Percentiles rank a stretch among this genome's conserved stretches.
Conservation (phyloP, 176 grass and related monocot species). For the Puccinellia tenuiflora region DNA sequence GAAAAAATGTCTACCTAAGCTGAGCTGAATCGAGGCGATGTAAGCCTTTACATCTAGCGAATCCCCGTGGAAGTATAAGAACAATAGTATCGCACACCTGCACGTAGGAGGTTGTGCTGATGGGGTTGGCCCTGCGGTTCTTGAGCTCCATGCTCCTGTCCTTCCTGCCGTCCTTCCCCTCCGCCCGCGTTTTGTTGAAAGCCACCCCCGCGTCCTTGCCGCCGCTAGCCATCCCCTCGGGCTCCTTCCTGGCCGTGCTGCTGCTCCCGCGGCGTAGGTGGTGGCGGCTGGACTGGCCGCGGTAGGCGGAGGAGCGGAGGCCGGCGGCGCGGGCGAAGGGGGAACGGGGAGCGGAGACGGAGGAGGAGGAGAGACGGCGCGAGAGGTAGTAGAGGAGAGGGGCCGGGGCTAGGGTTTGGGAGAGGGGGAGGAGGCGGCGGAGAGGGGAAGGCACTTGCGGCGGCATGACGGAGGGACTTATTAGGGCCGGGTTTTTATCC, state of each 20-base stretch:
- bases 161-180: slow-evolving; percentile 66
- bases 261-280: slow-evolving; percentile 42
- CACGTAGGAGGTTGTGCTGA: slow-evolving; percentile 86
- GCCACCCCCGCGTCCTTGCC: slow-evolving; percentile 32
- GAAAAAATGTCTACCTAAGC: neutral
- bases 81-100: slow-evolving; percentile 42
- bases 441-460: slow-evolving; percentile 35
- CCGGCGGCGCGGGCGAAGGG: neutral
- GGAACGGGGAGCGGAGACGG: neutral
- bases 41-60: neutral
- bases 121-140: slow-evolving; percentile 76
- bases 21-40: neutral
- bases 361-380: slow-evolving; percentile 20
- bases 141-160: slow-evolving; percentile 69
- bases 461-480: slow-evolving; percentile 30
- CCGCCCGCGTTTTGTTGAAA: slow-evolving; percentile 69
- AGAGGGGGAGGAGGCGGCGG: slow-evolving; percentile 34
- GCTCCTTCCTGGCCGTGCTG: slow-evolving; percentile 37
- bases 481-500: slow-evolving; percentile 32
- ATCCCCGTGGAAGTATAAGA: neutral
- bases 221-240: slow-evolving; percentile 25
- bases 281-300: slow-evolving; percentile 19
- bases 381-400: slow-evolving; percentile 48
- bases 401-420: slow-evolving; percentile 49
- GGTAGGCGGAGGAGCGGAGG: slow-evolving; percentile 32